Base-by-base conservation (phyloP, 2,329 filamentous ascomycete genomes). In the Tolypocladium sp. region DNA sequence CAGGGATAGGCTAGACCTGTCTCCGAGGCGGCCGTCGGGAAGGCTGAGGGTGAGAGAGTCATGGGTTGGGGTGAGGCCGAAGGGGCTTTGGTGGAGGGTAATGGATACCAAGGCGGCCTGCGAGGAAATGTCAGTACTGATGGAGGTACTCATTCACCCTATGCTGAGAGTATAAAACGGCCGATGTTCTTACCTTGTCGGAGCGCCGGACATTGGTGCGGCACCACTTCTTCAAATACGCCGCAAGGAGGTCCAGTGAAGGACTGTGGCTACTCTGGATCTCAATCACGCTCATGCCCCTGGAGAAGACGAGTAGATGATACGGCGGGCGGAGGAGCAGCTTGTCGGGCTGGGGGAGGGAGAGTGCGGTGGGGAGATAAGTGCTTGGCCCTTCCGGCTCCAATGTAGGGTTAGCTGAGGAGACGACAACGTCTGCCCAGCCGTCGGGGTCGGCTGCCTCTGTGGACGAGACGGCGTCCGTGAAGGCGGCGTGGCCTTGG, bases 211-310 rank as follows among this genome's bases (percentile, higher is more conserved):
- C 70, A 57, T 81, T 80, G 10, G 72, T 67, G 46, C 74, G 72
- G 53, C 74, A 77, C 78, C 79, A 82, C 41, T 74, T 74, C 65
- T 74, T 74, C 2, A 82, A 65, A 59, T 82, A 82, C 1, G 75
- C 73, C 3, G 71, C 69, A 8, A 82, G 63, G 20, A 81, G 66
- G 57, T 77, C 69, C 35, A 82, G 65, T 0, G 76, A 78, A 5
- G 74, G 73, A 46, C 73, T 74, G 65, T 83, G 80, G 55, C 77
- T 82, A 56, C 75, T 73, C 55, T 80, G 73, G 13, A 82, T 67
- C 55, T 76, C 73, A 12, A 82, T 70, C 27, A 63, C 65, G 10
- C 63, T 61, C 13, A 64, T 62, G 12, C 69, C 66, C 17, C 30
- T 30, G 2, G 49, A 35, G 25, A 69, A 63, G 5, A 82, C 68